Evolutionary conservation across 2,329 filamentous ascomycete genomes (phyloP), one percentile per base, ranked within the genome.

Genomic region (Fonsecaea erecta): DNA sequence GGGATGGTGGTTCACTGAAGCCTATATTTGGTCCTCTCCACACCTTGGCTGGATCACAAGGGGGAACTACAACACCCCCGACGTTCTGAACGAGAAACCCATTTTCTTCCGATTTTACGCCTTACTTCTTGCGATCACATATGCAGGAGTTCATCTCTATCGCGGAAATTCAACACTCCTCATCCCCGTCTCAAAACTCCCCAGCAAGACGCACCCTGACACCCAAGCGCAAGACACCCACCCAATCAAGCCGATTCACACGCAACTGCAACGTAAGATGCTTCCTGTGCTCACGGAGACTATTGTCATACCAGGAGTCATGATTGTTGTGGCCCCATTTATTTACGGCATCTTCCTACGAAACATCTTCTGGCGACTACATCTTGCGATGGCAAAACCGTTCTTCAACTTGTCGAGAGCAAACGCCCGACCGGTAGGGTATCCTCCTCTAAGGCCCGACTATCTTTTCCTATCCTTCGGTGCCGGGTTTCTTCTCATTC

Each of bases 11-110:
- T 97, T 94, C 76, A 88, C 87, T 73, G 88, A 93, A 73, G 83
- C 94, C 40, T 97, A 92, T 74, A 86, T 96, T 24, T 92, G 88
- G 85, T 90, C 89, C 3, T 82, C 85, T 58, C 80, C 87, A 24
- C 87, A 88, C 67, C 82, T 97, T 60, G 84, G 85, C 68, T 91
- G 90, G 85, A 87, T 96, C 70, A 90, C 89, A 61, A 84, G 87
- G 70, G 86, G 84, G 66, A 87, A 86, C 48, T 62, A 67, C 32
- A 63, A 63, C 18, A 68, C 68, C 7, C 85, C 93, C 37, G 84
- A 90, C 21, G 84, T 87, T 59, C 79, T 97, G 64, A 98, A 98
- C 75, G 94, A 98, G 81, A 86, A 90, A 69, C 89, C 92, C 0
- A 84, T 98, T 28, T 95, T 93, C 75, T 81, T 97, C 57, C 88